Conservation (phyloP, 495 filamentous ascomycete species). For the Penicillium chermesinum region DNA sequence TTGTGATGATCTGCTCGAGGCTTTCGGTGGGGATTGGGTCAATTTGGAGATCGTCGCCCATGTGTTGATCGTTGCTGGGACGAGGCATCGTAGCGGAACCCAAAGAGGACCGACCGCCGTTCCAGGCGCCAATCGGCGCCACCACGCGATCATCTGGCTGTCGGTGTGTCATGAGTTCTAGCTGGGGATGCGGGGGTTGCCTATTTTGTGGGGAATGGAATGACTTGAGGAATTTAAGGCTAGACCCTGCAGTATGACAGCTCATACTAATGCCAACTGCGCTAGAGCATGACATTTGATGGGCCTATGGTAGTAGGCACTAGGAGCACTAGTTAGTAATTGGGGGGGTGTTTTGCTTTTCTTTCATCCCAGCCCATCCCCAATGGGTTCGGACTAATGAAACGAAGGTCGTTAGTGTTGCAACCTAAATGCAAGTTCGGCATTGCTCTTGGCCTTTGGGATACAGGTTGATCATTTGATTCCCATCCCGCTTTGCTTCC, state of each 20-base stretch:
- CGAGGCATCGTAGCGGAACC: constrained; percentile 4
- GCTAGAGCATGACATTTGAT: neutral
- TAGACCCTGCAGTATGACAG: constrained; percentile 21
- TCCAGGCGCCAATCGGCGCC: constrained; percentile 1
- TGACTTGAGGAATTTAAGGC: constrained; percentile 9
- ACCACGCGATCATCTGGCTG: constrained; percentile 22
- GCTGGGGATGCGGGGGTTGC: constrained; percentile 3
- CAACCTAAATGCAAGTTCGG: neutral
- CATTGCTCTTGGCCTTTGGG: neutral
- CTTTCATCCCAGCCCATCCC: too few species aligned
- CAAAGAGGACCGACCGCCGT: constrained; percentile 1
- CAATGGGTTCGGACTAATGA: neutral
- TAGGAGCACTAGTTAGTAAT: too few species aligned
- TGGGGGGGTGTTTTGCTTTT: too few species aligned
- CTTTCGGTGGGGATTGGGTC: constrained; percentile 7
- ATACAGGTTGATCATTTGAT: constrained; percentile 9
- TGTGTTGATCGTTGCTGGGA: constrained; percentile 16
- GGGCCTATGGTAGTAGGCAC: too few species aligned
- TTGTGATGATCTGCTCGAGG: too few species aligned
- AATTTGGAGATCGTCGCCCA: neutral
- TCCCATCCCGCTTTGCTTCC: neutral
- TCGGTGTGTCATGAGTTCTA: constrained; percentile 16
- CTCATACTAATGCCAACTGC: too few species aligned
- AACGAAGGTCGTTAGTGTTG: neutral
- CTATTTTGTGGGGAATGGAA: neutral